Evolutionary conservation across 768 basidiomycete species (phyloP), one percentile per base, ranked within the genome.

Genomic region (Termitomyces sp.): DNA sequence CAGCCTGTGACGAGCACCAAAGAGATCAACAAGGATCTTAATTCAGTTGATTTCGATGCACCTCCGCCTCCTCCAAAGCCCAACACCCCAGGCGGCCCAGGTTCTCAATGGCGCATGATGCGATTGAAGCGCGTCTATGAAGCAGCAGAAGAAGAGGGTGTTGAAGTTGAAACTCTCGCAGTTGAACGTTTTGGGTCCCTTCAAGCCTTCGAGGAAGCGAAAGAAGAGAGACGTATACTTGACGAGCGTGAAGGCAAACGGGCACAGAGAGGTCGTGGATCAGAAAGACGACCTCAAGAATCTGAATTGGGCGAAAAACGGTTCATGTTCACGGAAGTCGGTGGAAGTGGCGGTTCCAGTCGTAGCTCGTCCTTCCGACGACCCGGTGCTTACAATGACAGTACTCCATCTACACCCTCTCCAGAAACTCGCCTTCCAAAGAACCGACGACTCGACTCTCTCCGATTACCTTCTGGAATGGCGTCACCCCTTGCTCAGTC

Each of bases 31-130:
- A 68, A 72, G 9, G 79, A 85, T 49, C 71, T 90, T 46, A 77
- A 72, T 57, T 74, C 82, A 61, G 69, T 76, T 28, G 72, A 82
- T 58, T 69, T 75, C 13, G 74, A 77, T 53, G 75, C 76, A 28
- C 68, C 79, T 4, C 67, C 75, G 1, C 70, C 74, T 40, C 74
- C 77, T 51, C 72, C 79, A 5, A 84, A 81, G 69, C 68, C 82
- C 23, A 70, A 76, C 56, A 84, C 82, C 0, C 93, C 94, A 0
- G 96, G 96, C 2, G 94, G 93, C 2, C 90, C 95, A 5, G 96
- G 96, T 12, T 93, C 93, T 2, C 87, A 86, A 68, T 99, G 97
- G 96, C 87, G 97, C 16, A 98, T 98, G 97, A 94, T 92, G 87
- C 93, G 95, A 66, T 83, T 99, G 0, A 84, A 87, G 43, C 82